phyloP scores from a whole-genome alignment of 306 rosid species.

The Cyclanthera cordifolia region DNA sequence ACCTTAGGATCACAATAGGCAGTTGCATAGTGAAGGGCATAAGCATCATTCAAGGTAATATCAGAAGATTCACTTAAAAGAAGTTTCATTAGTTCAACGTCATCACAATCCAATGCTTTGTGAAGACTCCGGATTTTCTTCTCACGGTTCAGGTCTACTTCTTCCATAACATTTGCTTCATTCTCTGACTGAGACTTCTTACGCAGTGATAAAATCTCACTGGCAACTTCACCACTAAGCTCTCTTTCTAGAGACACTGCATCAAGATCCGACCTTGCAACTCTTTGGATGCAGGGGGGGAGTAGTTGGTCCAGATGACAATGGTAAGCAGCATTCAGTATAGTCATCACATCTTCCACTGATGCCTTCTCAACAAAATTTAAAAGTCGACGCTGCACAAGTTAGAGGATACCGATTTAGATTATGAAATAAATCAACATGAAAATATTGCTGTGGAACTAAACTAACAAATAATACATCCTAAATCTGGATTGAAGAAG shows the following conservation, averaged over 20 bases:
- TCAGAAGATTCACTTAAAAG: conserved; percentile 61
- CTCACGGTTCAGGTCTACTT: conserved; percentile 26
- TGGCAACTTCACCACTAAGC: conserved; percentile 46
- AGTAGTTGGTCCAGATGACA: conserved; percentile 52
- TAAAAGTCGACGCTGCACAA: conserved; percentile 62
- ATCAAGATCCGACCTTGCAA: conserved; percentile 63
- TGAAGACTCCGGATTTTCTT: conserved; percentile 51
- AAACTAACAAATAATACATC: background rate
- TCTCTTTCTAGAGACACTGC: conserved; percentile 51
- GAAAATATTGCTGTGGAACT: background rate
- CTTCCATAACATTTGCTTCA: conserved; percentile 26
- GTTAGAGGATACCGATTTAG: conserved; percentile 12
- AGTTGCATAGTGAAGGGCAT: conserved; percentile 70
- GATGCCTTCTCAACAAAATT: conserved; percentile 72
- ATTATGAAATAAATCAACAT: conserved; percentile 12
- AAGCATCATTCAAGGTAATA: conserved; percentile 57
- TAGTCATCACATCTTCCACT: conserved; percentile 74
- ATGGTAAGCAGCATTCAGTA: conserved; percentile 53
- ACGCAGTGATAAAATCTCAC: conserved; percentile 33
- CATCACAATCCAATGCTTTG: conserved; percentile 77
- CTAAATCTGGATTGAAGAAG: too few species aligned
- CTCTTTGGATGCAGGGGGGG: conserved; percentile 46
- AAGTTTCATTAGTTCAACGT: conserved; percentile 65
- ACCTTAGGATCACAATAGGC: conserved; percentile 84
- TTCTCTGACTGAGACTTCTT: conserved; percentile 24